Evolutionary conservation across 139 green algal species (phyloP).

Genomic region (Nannochloris sp.): DNA sequence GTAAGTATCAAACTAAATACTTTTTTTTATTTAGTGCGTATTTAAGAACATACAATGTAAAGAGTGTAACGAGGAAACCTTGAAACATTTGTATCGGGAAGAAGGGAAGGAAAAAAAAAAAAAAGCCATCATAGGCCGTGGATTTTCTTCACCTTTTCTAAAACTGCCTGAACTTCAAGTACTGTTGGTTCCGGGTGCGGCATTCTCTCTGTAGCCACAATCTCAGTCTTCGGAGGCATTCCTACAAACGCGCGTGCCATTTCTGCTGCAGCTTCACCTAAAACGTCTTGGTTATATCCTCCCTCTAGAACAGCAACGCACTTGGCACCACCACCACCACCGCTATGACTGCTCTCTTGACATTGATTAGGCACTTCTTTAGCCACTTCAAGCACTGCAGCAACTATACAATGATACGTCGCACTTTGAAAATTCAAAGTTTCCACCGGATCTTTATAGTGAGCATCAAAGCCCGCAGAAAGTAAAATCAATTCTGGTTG

Average conservation of each 20-base stretch:
- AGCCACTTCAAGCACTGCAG: constrained; percentile 26
- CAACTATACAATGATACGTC: constrained; percentile 65
- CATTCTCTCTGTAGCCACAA: not conserved
- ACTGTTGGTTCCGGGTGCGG: constrained; percentile 29
- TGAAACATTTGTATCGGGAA: too few species aligned
- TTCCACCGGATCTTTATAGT: constrained; percentile 81
- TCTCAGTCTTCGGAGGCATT: not conserved
- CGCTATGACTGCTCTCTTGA: too few species aligned
- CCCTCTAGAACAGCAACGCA: constrained; percentile 80
- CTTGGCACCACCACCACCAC: constrained; percentile 48
- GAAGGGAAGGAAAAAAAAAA: too few species aligned
- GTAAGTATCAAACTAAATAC: too few species aligned
- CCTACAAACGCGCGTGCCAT: constrained; percentile 53
- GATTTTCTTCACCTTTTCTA: constrained; percentile 12
- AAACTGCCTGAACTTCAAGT: constrained; percentile 9
- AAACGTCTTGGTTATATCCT: constrained; percentile 53
- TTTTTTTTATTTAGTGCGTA: too few species aligned
- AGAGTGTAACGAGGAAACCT: too few species aligned
- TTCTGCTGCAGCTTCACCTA: constrained; percentile 65
- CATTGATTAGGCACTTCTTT: too few species aligned
- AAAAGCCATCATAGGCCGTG: too few species aligned
- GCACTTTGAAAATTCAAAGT: constrained; percentile 57
- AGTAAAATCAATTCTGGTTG: constrained; percentile 80
- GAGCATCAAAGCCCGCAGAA: constrained; percentile 79
- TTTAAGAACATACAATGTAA: too few species aligned